These are phyloP conservation scores for Tetrahymena borealis DNA, from an alignment of 73 alveolate genomes.

Conservation along the genomic window DNA sequence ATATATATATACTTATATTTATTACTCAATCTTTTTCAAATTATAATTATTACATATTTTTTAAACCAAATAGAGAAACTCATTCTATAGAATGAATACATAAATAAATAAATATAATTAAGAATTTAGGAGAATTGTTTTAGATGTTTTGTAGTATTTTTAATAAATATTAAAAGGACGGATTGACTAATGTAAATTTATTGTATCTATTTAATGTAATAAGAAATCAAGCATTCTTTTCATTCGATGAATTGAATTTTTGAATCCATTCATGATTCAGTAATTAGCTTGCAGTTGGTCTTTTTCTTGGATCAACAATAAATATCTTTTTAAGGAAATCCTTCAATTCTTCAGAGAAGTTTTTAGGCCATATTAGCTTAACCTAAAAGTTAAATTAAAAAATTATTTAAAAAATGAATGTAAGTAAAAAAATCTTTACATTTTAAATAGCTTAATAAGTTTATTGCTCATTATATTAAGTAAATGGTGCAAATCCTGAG, in stretches of 20 bases:
- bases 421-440: not conserved
- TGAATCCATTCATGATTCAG: not conserved
- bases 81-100: too few relatives aligned
- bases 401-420: not conserved
- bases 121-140: too few relatives aligned
- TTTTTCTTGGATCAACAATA: not conserved
- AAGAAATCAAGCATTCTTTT: not conserved
- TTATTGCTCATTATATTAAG: not conserved
- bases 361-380: not conserved
- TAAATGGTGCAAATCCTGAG: constrained; percentile 66
- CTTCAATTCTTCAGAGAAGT: not conserved
- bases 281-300: not conserved
- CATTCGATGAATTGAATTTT: not conserved
- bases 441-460: not conserved
- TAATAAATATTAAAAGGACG: too few relatives aligned
- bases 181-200: too few relatives aligned
- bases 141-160: too few relatives aligned
- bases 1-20: too few relatives aligned
- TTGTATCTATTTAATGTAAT: too few relatives aligned
- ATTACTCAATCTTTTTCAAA: too few relatives aligned
- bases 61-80: too few relatives aligned
- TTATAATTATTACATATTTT: too few relatives aligned
- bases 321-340: not conserved
- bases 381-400: not conserved
- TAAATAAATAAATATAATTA: too few relatives aligned